Conservation (phyloP, 768 basidiomycete species). For the Lactifluus rugatus region DNA sequence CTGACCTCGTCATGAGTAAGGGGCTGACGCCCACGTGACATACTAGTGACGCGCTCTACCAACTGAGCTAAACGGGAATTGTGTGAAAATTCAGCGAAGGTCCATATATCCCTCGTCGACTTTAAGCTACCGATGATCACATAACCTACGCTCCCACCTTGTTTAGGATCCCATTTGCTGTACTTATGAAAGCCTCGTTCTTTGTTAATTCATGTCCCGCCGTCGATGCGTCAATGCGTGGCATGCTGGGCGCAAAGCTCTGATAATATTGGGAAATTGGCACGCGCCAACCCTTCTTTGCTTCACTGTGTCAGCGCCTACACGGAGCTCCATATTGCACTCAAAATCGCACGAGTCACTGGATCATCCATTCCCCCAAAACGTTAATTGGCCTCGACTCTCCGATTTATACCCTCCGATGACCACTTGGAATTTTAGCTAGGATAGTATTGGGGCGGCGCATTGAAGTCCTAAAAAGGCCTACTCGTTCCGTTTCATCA, state of each 20-base stretch:
- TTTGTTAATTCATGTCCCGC: background rate
- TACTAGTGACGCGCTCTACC: conserved; percentile 64
- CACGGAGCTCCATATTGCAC: background rate
- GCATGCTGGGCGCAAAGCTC: background rate
- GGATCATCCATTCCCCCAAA: background rate
- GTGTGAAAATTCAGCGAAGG: background rate
- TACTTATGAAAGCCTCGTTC: background rate
- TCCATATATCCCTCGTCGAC: background rate
- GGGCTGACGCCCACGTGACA: background rate
- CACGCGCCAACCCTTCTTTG: background rate
- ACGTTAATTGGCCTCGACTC: background rate
- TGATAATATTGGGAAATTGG: background rate
- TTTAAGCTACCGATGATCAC: background rate
- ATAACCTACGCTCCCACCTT: background rate
- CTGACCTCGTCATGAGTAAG: conserved; percentile 48
- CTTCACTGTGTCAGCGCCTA: background rate
- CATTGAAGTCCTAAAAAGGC: background rate
- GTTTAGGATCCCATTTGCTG: background rate
- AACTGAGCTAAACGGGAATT: conserved; percentile 30
- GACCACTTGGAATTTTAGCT: background rate
- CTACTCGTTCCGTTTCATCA: conserved; percentile 5
- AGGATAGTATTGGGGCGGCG: background rate
- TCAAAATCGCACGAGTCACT: background rate
- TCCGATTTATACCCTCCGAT: background rate
- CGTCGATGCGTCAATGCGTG: background rate